phyloP scores from a whole-genome alignment of 2,329 filamentous ascomycete genomes.

The Alternaria viburni region DNA sequence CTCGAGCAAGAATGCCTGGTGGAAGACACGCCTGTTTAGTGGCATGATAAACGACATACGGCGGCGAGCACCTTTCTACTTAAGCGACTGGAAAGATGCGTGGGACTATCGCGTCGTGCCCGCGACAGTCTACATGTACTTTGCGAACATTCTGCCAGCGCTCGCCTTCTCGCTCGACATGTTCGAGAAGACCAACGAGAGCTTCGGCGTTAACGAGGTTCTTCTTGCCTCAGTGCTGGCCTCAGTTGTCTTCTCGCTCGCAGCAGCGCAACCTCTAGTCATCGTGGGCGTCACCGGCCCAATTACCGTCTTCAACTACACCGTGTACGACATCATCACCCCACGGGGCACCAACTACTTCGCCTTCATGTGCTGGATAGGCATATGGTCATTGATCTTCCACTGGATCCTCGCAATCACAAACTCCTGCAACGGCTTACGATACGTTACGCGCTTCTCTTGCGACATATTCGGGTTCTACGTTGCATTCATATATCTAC shows the following conservation, averaged over 20 bases:
- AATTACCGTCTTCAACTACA: conserved; percentile 94
- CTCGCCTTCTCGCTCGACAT: conserved; percentile 91
- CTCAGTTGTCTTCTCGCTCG: conserved; percentile 78
- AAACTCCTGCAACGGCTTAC: conserved; percentile 87
- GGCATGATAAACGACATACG: conserved; percentile 82
- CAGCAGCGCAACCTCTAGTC: conserved; percentile 83
- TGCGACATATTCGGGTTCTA: conserved; percentile 96
- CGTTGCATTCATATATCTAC: conserved; percentile 88
- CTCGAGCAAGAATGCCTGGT: conserved; percentile 61
- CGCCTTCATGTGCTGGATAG: conserved; percentile 91
- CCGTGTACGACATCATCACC: conserved; percentile 85
- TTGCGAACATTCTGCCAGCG: conserved; percentile 88
- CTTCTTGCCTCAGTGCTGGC: conserved; percentile 85
- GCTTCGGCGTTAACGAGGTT: conserved; percentile 90
- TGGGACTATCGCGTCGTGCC: conserved; percentile 91
- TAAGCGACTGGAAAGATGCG: conserved; percentile 83
- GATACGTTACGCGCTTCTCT: conserved; percentile 87
- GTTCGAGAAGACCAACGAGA: conserved; percentile 85
- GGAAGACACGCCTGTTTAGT: conserved; percentile 74
- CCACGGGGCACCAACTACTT: conserved; percentile 81
- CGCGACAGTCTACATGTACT: conserved; percentile 91
- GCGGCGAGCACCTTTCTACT: conserved; percentile 76
- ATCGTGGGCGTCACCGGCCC: conserved; percentile 94
- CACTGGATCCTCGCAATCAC: conserved; percentile 84
- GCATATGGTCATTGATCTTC: conserved; percentile 83